Conservation (phyloP, 2,329 filamentous ascomycete species). For the Pseudocercospora vitis region DNA sequence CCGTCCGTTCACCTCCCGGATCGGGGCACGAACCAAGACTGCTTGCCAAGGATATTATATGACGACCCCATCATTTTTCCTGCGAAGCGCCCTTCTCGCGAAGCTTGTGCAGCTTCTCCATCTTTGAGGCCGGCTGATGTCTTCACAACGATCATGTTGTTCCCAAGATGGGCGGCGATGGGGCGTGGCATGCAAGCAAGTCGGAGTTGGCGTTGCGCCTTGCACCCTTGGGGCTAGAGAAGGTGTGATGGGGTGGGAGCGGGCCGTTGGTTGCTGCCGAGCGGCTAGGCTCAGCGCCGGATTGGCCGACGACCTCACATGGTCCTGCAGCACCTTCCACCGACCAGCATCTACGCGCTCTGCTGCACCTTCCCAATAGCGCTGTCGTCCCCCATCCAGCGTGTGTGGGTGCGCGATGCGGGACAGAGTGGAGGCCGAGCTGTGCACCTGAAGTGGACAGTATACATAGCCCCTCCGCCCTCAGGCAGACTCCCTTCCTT, state of each 20-base stretch:
- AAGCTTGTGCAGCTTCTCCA: conserved; percentile 2
- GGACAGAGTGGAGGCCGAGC: conserved; percentile 2
- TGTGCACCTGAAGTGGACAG: conserved; percentile 4
- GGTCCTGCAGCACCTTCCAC: conserved; percentile 20
- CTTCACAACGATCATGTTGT: not conserved
- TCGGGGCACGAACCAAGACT: conserved; percentile 1
- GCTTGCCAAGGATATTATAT: conserved; percentile 10
- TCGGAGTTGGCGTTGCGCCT: not conserved
- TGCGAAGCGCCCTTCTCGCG: conserved; percentile 5
- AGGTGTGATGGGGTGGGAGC: conserved; percentile 11
- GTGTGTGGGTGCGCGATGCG: not conserved
- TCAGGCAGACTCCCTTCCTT: conserved; percentile 30
- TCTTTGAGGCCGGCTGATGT: conserved; percentile 8
- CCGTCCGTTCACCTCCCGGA: not conserved
- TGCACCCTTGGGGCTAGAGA: conserved; percentile 1
- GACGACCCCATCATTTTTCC: conserved; percentile 11
- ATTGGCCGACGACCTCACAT: conserved; percentile 12
- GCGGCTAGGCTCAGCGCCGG: not conserved
- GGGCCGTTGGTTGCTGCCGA: conserved; percentile 8
- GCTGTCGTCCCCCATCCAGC: conserved; percentile 11
- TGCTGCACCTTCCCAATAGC: conserved; percentile 34
- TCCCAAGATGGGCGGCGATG: conserved; percentile 4
- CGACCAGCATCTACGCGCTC: conserved; percentile 29
- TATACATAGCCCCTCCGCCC: conserved; percentile 24
- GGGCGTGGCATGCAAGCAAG: conserved; percentile 16